Base-by-base conservation (phyloP, 2,329 filamentous ascomycete species). In the Drechslerella coelobrocha region DNA sequence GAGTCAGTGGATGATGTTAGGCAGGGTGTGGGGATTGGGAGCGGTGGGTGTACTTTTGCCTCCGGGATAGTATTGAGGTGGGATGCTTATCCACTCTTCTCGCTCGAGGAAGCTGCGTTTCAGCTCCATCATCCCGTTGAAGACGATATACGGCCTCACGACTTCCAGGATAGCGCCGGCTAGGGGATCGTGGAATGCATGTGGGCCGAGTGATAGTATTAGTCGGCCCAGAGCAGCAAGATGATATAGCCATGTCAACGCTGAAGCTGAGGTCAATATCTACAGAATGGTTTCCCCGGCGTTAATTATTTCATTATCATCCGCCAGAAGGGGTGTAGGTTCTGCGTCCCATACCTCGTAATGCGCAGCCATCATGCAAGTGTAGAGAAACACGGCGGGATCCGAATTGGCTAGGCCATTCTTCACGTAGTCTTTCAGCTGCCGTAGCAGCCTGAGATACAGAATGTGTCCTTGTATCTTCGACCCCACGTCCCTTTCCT, bases 301-400 rank as follows among this genome's bases (percentile, higher is more conserved):
- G 2, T n/a, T n/a, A n/a, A n/a, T n/a, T n/a, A n/a, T n/a, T n/a
- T n/a, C n/a, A n/a, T n/a, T n/a, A n/a, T n/a, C n/a, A n/a, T n/a
- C n/a, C n/a, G n/a, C n/a, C n/a, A n/a, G n/a, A n/a, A 37, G 27
- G 24, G 9, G 19, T 21, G 17, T 12, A 8, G 17, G 9, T 17
- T 10, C 41, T 47, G 19, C 19, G 9, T 10, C 19, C 41, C 48
- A 9, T 43, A 71, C 66, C 59, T 71, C 66, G 27, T 71, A 63
- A 41, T 71, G 66, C 14, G 66, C 59, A 24, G 66, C 66, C 66
- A 71, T 71, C 66, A 71, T 71, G 39, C 66, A 71, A 17, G 59
- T 71, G 26, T 71, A 71, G 17, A 71, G 53, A 55, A 71, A 71
- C 43, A 71, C 66, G 12, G 66, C 66, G 1, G 66, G 66, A 23